Conservation (phyloP, 257 asterid genomes). For the Solanum chaucha region DNA sequence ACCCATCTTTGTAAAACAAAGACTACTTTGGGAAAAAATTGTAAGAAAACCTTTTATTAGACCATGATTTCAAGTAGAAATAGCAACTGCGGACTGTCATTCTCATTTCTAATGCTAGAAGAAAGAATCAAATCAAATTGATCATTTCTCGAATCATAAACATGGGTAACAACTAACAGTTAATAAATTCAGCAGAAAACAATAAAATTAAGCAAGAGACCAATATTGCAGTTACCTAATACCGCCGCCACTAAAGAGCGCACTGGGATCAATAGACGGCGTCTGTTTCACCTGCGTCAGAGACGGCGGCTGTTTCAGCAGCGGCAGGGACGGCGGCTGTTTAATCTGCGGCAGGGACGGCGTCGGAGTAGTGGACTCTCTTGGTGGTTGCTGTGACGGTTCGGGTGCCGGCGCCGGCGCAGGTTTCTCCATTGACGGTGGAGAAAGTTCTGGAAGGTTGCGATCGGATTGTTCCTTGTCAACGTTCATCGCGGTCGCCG, state of each 20-base stretch:
- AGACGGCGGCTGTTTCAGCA: not conserved
- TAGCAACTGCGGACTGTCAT: not conserved
- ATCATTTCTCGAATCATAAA: not conserved
- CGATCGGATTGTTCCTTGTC: not conserved
- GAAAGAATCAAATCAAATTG: not conserved
- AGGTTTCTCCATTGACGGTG: not conserved
- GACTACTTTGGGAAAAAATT: not conserved
- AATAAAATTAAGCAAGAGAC: not conserved
- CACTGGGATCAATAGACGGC: conserved; percentile 28
- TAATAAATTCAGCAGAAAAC: not conserved
- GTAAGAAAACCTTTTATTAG: not conserved
- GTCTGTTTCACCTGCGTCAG: not conserved
- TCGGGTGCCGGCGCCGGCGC: not conserved
- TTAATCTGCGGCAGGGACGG: not conserved
- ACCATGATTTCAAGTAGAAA: not conserved
- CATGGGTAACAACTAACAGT: not conserved
- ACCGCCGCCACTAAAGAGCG: conserved; percentile 53
- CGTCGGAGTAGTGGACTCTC: not conserved
- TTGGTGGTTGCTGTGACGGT: conserved; percentile 3
- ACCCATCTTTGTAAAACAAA: not conserved
- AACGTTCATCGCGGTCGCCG: conserved; percentile 11
- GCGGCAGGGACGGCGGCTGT: not conserved
- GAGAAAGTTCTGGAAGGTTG: not conserved
- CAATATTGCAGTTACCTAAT: conserved; percentile 24
- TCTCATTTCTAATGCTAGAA: not conserved